These are phyloP conservation scores for Ceratocystis ficicola DNA, from an alignment of 2,329 filamentous ascomycete genomes.

Conservation along the genomic window DNA sequence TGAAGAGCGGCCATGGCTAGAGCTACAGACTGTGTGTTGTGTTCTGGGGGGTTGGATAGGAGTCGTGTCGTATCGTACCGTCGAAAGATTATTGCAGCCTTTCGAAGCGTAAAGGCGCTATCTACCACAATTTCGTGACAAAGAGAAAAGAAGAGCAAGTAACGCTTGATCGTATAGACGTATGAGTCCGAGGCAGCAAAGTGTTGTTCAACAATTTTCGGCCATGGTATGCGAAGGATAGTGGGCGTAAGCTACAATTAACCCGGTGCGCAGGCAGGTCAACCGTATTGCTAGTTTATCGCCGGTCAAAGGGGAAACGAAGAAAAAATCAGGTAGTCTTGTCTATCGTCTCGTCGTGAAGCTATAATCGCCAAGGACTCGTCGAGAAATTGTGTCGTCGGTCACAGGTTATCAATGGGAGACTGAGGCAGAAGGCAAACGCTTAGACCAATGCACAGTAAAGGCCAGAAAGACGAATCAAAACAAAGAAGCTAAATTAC, in stretches of 20 bases:
- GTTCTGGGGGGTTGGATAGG: background rate
- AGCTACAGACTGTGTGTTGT: background rate
- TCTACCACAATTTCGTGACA: no score
- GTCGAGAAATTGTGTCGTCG: background rate
- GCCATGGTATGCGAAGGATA: background rate
- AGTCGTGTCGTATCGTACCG: background rate
- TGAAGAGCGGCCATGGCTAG: slow-evolving; percentile 16
- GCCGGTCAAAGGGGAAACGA: background rate
- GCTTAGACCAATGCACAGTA: background rate
- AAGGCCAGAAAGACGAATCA: background rate
- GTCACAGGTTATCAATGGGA: background rate
- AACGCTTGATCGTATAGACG: background rate
- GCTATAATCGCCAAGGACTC: background rate
- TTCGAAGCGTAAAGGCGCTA: no score
- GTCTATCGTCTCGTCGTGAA: background rate
- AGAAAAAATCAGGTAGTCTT: background rate
- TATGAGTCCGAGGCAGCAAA: background rate
- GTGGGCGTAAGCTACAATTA: background rate
- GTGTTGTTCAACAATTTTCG: slow-evolving; percentile 4
- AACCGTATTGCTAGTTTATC: no score
- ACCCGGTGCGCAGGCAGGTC: background rate
- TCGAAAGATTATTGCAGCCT: background rate
- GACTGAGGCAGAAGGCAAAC: background rate
- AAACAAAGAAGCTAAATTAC: background rate
- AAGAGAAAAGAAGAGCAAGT: background rate